A percentile compares a stretch with the other conserved stretches of the same genome.
Evolutionary conservation across 1,284 basidiomycete species (phyloP).

Genomic region (Coriolopsis trogii): DNA sequence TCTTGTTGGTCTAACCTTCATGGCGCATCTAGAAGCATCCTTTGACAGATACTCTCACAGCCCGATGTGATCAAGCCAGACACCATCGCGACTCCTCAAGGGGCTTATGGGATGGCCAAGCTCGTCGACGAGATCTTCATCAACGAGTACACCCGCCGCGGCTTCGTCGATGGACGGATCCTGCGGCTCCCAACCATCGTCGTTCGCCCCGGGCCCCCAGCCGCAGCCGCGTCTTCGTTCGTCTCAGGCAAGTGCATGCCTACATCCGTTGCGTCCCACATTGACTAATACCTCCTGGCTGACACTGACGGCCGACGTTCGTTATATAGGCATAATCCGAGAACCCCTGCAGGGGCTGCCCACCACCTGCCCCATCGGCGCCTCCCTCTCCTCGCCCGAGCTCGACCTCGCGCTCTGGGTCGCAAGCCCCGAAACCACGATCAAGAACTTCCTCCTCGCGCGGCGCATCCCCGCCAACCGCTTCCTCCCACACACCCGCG

Average conservation of each 20-base stretch:
- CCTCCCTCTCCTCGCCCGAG: constrained; percentile 44
- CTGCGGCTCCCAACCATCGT: constrained; percentile 65
- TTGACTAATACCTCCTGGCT: not conserved
- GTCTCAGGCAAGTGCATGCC: constrained; percentile 49
- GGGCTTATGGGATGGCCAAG: constrained; percentile 63
- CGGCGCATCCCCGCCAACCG: constrained; percentile 49
- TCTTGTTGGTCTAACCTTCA: constrained; percentile 38
- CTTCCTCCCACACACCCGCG: constrained; percentile 54
- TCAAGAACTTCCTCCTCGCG: constrained; percentile 57
- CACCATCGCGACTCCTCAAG: constrained; percentile 58
- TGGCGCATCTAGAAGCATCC: no score
- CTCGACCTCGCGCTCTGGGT: constrained; percentile 56
- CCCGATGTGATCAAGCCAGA: constrained; percentile 51
- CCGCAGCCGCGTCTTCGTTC: constrained; percentile 61
- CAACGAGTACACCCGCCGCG: constrained; percentile 67
- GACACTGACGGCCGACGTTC: not conserved
- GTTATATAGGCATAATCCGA: constrained; percentile 52
- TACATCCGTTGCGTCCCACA: no score
- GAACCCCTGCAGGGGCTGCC: constrained; percentile 60
- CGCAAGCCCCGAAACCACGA: constrained; percentile 54
- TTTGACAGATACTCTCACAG: constrained; percentile 20
- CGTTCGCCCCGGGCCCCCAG: constrained; percentile 59
- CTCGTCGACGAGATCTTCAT: constrained; percentile 61
- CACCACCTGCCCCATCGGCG: constrained; percentile 56
- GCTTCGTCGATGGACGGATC: constrained; percentile 63